Evolutionary conservation across 805 yeast genomes (phyloP).

Genomic region (Saccharomyces jurei): DNA sequence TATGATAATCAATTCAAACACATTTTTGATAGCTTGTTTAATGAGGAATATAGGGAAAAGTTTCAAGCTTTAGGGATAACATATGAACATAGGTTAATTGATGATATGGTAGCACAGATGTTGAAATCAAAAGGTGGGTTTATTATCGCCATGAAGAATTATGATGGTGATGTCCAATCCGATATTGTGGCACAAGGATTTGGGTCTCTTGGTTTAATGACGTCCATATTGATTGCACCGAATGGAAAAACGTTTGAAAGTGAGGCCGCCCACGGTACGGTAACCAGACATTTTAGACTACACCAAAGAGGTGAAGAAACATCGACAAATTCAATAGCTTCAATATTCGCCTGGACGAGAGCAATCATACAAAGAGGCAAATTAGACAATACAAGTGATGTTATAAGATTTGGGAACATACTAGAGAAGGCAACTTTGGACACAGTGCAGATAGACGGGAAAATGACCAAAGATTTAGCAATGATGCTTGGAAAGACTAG

Average conservation of each 20-base stretch:
- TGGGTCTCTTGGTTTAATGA: slow-evolving; percentile 78
- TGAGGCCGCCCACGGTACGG: slow-evolving; percentile 86
- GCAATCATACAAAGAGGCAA: slow-evolving; percentile 77
- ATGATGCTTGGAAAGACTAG: slow-evolving; percentile 57
- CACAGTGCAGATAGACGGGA: slow-evolving; percentile 64
- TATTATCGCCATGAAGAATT: slow-evolving; percentile 72
- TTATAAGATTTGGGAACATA: slow-evolving; percentile 54
- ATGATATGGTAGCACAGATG: slow-evolving; percentile 88
- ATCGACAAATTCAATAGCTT: slow-evolving; percentile 77
- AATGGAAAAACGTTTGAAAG: slow-evolving; percentile 78
- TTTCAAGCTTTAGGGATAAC: slow-evolving; percentile 56
- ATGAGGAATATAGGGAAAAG: slow-evolving; percentile 44
- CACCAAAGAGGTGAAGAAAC: slow-evolving; percentile 77
- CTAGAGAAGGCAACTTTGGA: slow-evolving; percentile 63
- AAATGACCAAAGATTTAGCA: slow-evolving; percentile 80
- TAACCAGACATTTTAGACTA: slow-evolving; percentile 77
- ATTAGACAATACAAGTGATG: slow-evolving; percentile 63
- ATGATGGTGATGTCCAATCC: slow-evolving; percentile 81
- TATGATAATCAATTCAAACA: slow-evolving; percentile 80
- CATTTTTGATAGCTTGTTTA: slow-evolving; percentile 63
- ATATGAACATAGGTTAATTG: slow-evolving; percentile 76
- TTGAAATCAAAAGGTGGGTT: slow-evolving; percentile 77
- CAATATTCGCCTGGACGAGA: slow-evolving; percentile 82
- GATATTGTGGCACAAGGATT: slow-evolving; percentile 85
- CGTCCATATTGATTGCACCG: slow-evolving; percentile 74